Evolutionary conservation across 2,329 filamentous ascomycete genomes (phyloP), one percentile per base, ranked within the genome.

Genomic region (Stemphylium lycopersici): DNA sequence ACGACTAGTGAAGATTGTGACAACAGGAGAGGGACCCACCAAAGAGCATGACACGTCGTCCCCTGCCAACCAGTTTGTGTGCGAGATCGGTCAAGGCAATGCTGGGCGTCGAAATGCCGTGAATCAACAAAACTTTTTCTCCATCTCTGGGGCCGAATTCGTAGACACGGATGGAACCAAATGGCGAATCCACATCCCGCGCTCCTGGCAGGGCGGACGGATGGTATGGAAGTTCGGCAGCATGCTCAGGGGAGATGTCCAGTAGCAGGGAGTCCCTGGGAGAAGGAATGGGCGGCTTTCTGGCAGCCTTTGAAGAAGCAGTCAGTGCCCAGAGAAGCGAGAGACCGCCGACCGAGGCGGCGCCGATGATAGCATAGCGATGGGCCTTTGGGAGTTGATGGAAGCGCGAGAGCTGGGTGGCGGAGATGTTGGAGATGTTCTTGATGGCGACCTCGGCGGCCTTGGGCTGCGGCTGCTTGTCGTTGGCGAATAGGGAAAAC

Each of bases 51-150:
- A 96, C 90, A 56, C 91, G 81, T 71, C 84, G 92, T 1, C 90
- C 89, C 51, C 79, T 81, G 6, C 78, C 76, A 0, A 84, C 89
- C 46, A 96, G 80, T 47, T 81, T 83, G 68, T 85, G 80, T 12
- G 88, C 89, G 32, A 95, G 71, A 37, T 84, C 81, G 2, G 85
- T 86, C 15, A 93, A 76, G 0, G 89, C 83, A 42, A 93, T 78
- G 57, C 86, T 87, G 0, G 91, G 91, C 5, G 90, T 95, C 44
- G 86, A 90, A 66, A 95, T 93, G 4, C 91, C 91, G 72, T 93
- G 91, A 13, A 96, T 76, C 22, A 96, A 77, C 12, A 96, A 77
- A 1, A 93, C 86, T 67, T 87, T 91, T 24, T 85, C 82, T 1
- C 90, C 90, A 32, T 82, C 77, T 54, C 85, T 81, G 0, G 90